Evolutionary conservation across 495 filamentous ascomycete species (phyloP), one percentile per base, ranked within the genome.

Genomic region (Xylaria bambusicola): DNA sequence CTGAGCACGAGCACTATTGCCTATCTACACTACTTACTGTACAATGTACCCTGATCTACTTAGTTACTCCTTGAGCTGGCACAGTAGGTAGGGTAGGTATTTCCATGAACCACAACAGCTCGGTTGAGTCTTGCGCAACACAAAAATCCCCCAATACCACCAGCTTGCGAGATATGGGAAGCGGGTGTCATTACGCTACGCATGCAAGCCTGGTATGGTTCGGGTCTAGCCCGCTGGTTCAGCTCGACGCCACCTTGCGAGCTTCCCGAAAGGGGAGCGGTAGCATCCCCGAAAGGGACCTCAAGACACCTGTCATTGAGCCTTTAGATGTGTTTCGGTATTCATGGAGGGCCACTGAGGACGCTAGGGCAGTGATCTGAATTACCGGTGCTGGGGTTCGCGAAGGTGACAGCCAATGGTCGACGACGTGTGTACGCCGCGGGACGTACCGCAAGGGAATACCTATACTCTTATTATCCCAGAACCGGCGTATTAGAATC

Each of bases 241-340:
- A 56, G 52, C 52, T 56, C 18, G 52, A 10, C 41, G 41, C 20
- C 13, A 18, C 2, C 2, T 17, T 7, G 20, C 23, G 17, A 56
- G 52, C 47, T 52, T 41, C 46, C 56, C 48, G n/a, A 46, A 59
- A 35, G 5, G 48, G 56, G 40, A 33, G 48, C 4, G 17, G 17
- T n/a, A 7, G 10, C 26, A 40, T 46, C 48, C 38, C 46, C 56
- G 48, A 52, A 59, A 52, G 48, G 48, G 56, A 29, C 52, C 13
- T 49, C 47, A 9, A 10, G 13, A 13, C 23, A 13, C 13, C 51
- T 29, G 23, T 42, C 36, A 42, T 42, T 29, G n/a, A 36, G 35
- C 21, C 23, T n/a, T 12, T 1, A 15, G n/a, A 9, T 18, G 9
- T 26, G 15, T 13, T 53, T 53, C 51, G 51, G 51, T 36, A 53